Evolutionary conservation across 2,329 filamentous ascomycete species (phyloP).

Genomic region (Erysiphe pulchra): DNA sequence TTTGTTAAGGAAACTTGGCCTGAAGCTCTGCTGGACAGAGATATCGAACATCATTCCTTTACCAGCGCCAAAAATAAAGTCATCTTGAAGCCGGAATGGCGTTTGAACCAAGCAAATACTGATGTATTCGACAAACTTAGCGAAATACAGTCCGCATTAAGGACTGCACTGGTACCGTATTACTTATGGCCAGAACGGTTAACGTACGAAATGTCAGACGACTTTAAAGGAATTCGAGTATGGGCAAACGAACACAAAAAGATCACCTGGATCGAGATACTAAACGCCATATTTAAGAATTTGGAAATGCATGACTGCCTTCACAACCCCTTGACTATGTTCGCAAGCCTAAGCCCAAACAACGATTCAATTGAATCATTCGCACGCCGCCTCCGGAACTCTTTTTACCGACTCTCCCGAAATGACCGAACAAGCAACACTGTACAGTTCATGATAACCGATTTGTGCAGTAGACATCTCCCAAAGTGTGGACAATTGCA

Average conservation of each 20-base stretch:
- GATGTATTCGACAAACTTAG: neutral
- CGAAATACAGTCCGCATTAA: neutral
- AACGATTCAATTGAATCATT: no score
- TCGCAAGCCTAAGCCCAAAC: no score
- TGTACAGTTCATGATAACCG: no score
- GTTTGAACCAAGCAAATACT: neutral
- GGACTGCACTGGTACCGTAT: neutral
- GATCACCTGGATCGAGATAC: neutral
- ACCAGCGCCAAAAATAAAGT: neutral
- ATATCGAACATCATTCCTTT: neutral
- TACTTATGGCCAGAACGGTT: neutral
- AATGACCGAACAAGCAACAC: no score
- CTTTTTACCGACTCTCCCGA: no score
- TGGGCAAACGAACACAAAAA: neutral
- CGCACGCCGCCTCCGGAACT: no score
- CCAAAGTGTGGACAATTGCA: no score
- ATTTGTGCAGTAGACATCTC: no score
- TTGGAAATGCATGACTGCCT: neutral
- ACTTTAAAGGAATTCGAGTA: neutral
- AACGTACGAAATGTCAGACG: neutral
- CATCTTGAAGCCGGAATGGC: neutral
- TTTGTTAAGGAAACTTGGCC: neutral
- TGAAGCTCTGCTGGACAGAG: neutral
- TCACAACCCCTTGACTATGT: no score
- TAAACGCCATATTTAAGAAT: neutral